Percentiles rank a stretch among this genome's conserved stretches.
These are phyloP conservation scores for Saksenaea vasiformis DNA, from an alignment of 371 early-diverging fungal species.

Conservation along the genomic window DNA sequence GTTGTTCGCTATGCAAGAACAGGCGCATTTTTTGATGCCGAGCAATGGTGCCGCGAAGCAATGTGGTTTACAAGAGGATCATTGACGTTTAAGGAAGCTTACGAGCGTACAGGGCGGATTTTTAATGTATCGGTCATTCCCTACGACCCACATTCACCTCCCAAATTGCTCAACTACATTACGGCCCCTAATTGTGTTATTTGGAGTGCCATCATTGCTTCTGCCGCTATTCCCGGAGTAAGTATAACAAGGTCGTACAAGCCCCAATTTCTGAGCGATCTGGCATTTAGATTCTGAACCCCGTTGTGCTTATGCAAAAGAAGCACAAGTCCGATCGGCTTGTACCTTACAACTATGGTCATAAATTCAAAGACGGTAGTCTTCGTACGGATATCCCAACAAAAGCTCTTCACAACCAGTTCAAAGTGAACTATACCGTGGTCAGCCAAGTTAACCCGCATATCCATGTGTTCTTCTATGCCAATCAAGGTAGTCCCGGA, in stretches of 20 bases:
- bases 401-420: constrained; percentile 72
- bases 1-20: constrained; percentile 31
- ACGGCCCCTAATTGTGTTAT: constrained; percentile 90
- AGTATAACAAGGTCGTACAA: constrained; percentile 8
- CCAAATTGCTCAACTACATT: constrained; percentile 69
- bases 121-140: constrained; percentile 87
- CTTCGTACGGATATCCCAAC: constrained; percentile 85
- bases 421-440: constrained; percentile 87
- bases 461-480: constrained; percentile 82
- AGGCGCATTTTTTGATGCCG: constrained; percentile 72
- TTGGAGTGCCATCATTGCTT: constrained; percentile 73
- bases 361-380: constrained; percentile 87
- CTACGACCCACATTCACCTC: constrained; percentile 76
- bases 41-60: constrained; percentile 69
- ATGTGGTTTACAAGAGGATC: constrained; percentile 82
- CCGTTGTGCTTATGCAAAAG: constrained; percentile 84
- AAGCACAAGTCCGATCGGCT: constrained; percentile 57
- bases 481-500: constrained; percentile 76
- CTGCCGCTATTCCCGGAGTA: constrained; percentile 57
- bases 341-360: constrained; percentile 78
- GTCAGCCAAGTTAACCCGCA: constrained; percentile 94
- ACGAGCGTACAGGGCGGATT: constrained; percentile 83
- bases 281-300: constrained; percentile 63
- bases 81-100: constrained; percentile 89
- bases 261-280: neutral